Evolutionary conservation across 2,329 filamentous ascomycete species (phyloP), one percentile per base, ranked within the genome.

Genomic region (Sphaerulina vaccinii): DNA sequence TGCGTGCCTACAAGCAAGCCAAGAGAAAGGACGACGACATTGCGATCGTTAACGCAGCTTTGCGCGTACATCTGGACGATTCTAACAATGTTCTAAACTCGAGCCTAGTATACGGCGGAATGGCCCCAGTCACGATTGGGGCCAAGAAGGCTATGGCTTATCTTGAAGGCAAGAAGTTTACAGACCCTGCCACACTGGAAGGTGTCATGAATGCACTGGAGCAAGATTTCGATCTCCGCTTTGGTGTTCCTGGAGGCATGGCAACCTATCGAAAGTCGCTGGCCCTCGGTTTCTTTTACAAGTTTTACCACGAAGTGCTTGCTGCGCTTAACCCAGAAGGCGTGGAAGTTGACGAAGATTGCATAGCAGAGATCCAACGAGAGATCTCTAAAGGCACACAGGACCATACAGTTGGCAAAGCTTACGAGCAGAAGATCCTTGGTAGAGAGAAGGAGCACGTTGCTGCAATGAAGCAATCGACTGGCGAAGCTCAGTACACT

Each of bases 1-100:
- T 96, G 68, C 82, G 87, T 37, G 86, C 92, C 1, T 97, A 96
- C 72, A 99, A 99, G 72, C 92, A 97, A 69, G 84, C 93, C 0
- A 99, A 99, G 76, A 78, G 93, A 60, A 97, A 97, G 68, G 93
- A 99, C 63, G 93, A 99, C 64, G 93, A 99, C 67, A 97, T 99
- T 67, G 93, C 93, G 2, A 97, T 99, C 62, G 93, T 97, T 19
- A 97, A 95, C 42, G 84, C 87, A 22, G 90, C 92, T 1, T 71
- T 97, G 51, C 82, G 89, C 29, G 78, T 97, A 4, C 82, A 80
- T 4, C 72, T 97, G 2, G 80, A 85, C 33, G 79, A 87, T 2
- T 77, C 79, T 1, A 82, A 92, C 36, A 68, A 82, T 1, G 88
- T 97, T 5, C 79, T 84, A 55, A 84, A 85, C 57, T 85, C 83